Conservation (phyloP, 352 stramenopile genomes). For the Phytophthora melonis region DNA sequence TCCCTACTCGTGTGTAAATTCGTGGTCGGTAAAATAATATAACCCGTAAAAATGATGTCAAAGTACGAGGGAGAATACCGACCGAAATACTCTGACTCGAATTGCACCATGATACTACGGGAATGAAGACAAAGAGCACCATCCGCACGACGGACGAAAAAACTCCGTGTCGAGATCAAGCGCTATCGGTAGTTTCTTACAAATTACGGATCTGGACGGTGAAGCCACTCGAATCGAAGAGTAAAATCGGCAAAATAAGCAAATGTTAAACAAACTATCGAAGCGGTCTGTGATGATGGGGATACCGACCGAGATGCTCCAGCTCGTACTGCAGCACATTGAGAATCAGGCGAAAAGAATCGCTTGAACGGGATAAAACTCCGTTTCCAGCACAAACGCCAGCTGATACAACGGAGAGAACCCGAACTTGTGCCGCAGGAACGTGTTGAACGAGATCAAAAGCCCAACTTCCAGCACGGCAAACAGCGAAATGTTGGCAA, state of each 20-base stretch:
- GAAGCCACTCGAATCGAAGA: background rate
- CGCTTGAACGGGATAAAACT: background rate
- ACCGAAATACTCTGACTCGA: background rate
- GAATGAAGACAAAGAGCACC: background rate
- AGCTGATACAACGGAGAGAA: conserved; percentile 1
- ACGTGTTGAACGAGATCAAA: background rate
- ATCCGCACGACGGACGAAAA: too few relatives aligned
- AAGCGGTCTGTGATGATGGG: too few relatives aligned
- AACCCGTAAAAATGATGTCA: background rate
- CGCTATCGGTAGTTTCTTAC: too few relatives aligned
- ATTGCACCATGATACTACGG: background rate
- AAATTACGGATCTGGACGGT: background rate
- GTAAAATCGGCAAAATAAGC: background rate
- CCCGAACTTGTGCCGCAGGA: background rate
- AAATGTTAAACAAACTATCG: background rate
- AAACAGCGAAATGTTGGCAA: background rate
- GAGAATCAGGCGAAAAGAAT: background rate
- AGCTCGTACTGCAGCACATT: background rate
- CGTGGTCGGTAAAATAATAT: background rate
- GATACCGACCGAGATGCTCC: background rate
- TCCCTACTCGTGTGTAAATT: background rate
- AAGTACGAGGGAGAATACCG: background rate
- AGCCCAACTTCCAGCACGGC: background rate
- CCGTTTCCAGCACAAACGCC: background rate
- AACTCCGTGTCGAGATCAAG: too few relatives aligned